A percentile compares a stretch with the other conserved stretches of the same genome.
phyloP scores from a whole-genome alignment of 1,284 basidiomycete genomes.

The Malassezia equina region DNA sequence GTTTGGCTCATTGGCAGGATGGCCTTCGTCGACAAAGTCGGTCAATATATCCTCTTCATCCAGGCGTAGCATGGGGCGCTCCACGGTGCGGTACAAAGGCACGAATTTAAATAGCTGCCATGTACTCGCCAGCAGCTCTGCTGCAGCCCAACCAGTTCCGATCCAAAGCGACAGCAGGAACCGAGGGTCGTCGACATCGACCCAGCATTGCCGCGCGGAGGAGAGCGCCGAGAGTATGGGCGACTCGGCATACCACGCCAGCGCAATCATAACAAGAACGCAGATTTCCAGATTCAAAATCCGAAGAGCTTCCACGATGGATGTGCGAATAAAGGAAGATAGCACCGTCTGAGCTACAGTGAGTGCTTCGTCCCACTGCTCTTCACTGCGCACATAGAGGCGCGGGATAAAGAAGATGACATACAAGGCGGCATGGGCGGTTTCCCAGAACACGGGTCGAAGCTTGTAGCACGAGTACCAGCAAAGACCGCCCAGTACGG shows the following conservation, averaged over 20 bases:
- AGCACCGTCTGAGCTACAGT: not conserved
- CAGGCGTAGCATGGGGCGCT: not conserved
- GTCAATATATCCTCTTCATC: conserved; percentile 14
- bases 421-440: not conserved
- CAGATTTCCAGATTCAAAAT: conserved; percentile 7
- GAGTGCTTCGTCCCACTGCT: not conserved
- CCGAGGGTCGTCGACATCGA: conserved; percentile 15
- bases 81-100: conserved; percentile 9
- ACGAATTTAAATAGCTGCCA: conserved; percentile 15
- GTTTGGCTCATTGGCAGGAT: not conserved
- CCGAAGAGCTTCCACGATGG: conserved; percentile 12
- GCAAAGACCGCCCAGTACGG: conserved; percentile 3
- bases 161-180: conserved; percentile 15
- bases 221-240: not conserved
- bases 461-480: conserved; percentile 14
- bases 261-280: conserved; percentile 6
- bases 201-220: not conserved
- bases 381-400: not conserved
- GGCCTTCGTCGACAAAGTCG: conserved; percentile 7
- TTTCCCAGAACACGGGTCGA: conserved; percentile 13
- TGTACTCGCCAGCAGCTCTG: conserved; percentile 10
- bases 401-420: not conserved
- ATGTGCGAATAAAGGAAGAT: conserved; percentile 9
- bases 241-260: conserved; percentile 1
- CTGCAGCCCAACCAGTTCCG: conserved; percentile 11